Evolutionary conservation across 768 basidiomycete species (phyloP), one percentile per base, ranked within the genome.

Genomic region (Asterophora lycoperdoides): DNA sequence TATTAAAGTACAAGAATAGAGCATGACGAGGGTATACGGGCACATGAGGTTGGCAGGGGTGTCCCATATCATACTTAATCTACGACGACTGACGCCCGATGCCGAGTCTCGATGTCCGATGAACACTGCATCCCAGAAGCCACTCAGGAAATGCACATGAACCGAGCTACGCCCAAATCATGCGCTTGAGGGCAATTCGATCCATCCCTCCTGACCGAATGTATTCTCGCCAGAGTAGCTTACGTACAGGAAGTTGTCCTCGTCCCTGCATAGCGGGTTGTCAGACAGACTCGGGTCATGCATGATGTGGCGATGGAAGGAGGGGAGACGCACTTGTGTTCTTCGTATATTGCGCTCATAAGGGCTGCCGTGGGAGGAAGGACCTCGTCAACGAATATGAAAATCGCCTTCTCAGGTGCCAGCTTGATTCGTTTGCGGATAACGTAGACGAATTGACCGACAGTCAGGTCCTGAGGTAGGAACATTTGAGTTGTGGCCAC

Each of bases 381-480:
- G 46, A 98, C 93, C 68, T 99, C 96, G 60, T 99, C 93, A 44
- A 99, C 96, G 62, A 98, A 99, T 70, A 99, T 97, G 76, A 98
- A 99, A 73, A 99, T 99, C 32, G 96, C 96, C 74, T 97, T 97
- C 82, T 99, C 96, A 28, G 96, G 94, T 18, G 93, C 90, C 49
- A 99, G 82, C 83, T 99, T 98, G 86, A 98, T 99, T 53, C 96
- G 89, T 78, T 99, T 99, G 63, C 96, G 86, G 65, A 99, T 99
- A 29, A 99, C 96, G 68, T 99, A 99, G 49, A 99, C 96, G 66
- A 99, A 99, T 66, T 99, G 95, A 9, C 94, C 94, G 8, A 97
- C 94, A 35, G 93, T 97, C 48, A 96, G 73, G 71, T 97, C 93
- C 93, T 97, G 57, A 32, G 18, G 9, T 10, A 17, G 13, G 26